These are phyloP conservation scores for Holtermannia corniformis DNA, from an alignment of 768 basidiomycete genomes.

Conservation along the genomic window DNA sequence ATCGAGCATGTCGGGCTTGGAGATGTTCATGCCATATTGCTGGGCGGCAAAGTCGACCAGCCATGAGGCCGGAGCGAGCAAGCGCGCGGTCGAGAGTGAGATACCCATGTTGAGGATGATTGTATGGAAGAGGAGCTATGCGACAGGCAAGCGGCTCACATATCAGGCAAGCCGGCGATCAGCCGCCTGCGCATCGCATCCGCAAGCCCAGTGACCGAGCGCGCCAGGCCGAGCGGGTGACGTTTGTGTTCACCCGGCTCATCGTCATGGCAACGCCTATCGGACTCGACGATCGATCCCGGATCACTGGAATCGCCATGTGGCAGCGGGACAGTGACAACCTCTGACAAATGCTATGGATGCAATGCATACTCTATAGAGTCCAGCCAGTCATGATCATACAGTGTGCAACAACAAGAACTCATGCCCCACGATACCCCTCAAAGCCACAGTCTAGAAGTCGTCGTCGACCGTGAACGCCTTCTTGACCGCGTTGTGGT, in stretches of 20 bases:
- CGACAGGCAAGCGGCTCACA: no score
- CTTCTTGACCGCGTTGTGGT: slow-evolving; percentile 34
- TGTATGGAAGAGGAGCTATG: no score
- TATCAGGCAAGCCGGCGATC: no score
- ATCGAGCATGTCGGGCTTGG: slow-evolving; percentile 35
- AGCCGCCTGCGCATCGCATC: no score
- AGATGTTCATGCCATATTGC: slow-evolving; percentile 25
- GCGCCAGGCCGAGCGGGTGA: no score
- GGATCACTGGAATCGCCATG: no score
- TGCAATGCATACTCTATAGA: neutral
- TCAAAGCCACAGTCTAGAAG: slow-evolving; percentile 33
- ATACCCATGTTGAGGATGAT: slow-evolving; percentile 32
- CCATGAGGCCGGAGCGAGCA: slow-evolving; percentile 27
- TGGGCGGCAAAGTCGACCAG: slow-evolving; percentile 29
- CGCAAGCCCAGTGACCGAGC: no score
- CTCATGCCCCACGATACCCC: neutral
- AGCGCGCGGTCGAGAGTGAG: slow-evolving; percentile 29
- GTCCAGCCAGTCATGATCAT: neutral
- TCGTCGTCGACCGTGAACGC: slow-evolving; percentile 42
- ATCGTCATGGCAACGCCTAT: no score
- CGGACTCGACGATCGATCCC: no score
- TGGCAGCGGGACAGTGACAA: no score
- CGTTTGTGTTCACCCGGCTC: no score
- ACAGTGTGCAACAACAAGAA: neutral
- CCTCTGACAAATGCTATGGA: no score